Evolutionary conservation across 441 rosid species (phyloP).

Genomic region (Populus hybrid): DNA sequence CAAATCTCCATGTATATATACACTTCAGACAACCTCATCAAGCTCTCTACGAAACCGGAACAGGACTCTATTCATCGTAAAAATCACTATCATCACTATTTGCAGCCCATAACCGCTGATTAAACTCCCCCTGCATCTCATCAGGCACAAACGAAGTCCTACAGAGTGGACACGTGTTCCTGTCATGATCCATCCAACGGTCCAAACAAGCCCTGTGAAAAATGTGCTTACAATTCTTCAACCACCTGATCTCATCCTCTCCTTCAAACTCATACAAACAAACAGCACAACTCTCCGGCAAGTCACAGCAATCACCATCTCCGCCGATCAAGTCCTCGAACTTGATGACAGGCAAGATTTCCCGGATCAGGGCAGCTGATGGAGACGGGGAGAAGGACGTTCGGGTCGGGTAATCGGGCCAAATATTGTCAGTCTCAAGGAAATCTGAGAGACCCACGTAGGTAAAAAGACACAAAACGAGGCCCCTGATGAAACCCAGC

Average conservation of each 20-base stretch:
- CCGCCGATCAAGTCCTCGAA: constrained; percentile 43
- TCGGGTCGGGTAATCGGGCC: constrained; percentile 33
- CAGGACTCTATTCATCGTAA: constrained; percentile 49
- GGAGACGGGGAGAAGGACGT: constrained; percentile 34
- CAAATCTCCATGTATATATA: constrained; percentile 12
- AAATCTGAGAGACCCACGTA: constrained; percentile 73
- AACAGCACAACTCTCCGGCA: constrained; percentile 72
- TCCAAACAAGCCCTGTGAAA: constrained; percentile 77
- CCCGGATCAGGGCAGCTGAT: constrained; percentile 67
- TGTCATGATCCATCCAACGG: constrained; percentile 85
- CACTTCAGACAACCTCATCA: background rate
- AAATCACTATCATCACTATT: constrained; percentile 31
- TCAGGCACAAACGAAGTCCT: constrained; percentile 73
- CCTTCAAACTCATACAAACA: constrained; percentile 74
- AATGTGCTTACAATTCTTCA: constrained; percentile 72
- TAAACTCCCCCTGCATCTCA: constrained; percentile 58
- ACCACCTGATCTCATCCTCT: constrained; percentile 64
- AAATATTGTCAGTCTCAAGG: constrained; percentile 53
- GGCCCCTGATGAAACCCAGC: constrained; percentile 58
- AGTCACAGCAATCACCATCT: constrained; percentile 23
- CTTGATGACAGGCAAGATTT: constrained; percentile 60
- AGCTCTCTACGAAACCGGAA: constrained; percentile 27
- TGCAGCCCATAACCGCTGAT: constrained; percentile 60
- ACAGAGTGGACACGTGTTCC: constrained; percentile 81
- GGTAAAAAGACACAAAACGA: constrained; percentile 51